Evolutionary conservation across 495 filamentous ascomycete species (phyloP).

Genomic region (Corynascus novoguineensis): DNA sequence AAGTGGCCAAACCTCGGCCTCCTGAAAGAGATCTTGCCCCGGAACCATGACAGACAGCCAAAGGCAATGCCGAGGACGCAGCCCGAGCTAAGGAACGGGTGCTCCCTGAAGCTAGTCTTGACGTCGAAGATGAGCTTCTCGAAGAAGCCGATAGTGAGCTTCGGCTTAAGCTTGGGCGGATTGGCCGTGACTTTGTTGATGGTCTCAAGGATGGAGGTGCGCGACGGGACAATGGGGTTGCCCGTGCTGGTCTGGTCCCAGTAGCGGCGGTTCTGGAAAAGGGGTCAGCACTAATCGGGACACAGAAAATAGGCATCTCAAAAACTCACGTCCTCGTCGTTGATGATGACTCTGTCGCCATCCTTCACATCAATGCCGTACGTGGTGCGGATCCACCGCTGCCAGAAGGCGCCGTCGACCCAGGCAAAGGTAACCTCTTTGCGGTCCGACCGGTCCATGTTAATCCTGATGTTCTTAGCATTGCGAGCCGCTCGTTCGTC

Average conservation of each 20-base stretch:
- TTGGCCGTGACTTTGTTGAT: constrained; percentile 65
- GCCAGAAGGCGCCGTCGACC: constrained; percentile 97
- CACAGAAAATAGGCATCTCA: neutral
- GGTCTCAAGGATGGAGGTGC: constrained; percentile 93
- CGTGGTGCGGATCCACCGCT: constrained; percentile 88
- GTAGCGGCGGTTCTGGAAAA: constrained; percentile 71
- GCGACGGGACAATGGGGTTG: constrained; percentile 78
- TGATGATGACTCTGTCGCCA: constrained; percentile 90
- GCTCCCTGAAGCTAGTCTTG: constrained; percentile 57
- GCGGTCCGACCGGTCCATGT: constrained; percentile 76
- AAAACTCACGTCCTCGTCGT: constrained; percentile 86
- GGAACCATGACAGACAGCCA: constrained; percentile 16
- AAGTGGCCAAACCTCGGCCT: constrained; percentile 8
- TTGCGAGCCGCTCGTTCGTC: constrained; percentile 79
- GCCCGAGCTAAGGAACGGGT: constrained; percentile 60
- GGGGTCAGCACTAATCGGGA: constrained; percentile 7
- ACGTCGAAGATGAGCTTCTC: constrained; percentile 76
- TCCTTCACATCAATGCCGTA: constrained; percentile 83
- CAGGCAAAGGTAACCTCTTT: constrained; percentile 96
- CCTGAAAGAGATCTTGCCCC: constrained; percentile 13
- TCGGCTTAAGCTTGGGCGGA: constrained; percentile 78
- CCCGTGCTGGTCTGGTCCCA: constrained; percentile 92
- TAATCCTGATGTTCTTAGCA: constrained; percentile 89
- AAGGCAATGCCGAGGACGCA: constrained; percentile 24
- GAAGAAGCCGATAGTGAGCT: constrained; percentile 73